Evolutionary conservation across 331 rosid genomes (phyloP).

Genomic region (Prunus yedoensis): DNA sequence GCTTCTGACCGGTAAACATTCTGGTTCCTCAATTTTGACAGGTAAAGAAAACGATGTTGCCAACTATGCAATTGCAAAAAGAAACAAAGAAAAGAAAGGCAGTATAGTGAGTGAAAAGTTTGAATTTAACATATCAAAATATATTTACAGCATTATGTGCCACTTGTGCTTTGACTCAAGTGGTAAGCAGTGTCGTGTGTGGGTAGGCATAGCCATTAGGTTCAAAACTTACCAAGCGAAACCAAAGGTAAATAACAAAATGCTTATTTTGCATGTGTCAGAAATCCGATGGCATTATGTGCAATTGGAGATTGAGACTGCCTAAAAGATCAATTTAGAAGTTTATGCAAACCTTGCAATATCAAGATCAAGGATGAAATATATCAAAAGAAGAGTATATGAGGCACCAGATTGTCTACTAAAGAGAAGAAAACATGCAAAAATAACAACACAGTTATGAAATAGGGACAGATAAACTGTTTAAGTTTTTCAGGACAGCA

Average conservation of each 20-base stretch:
- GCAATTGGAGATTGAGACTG: not conserved
- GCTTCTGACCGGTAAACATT: not conserved
- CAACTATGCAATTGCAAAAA: not conserved
- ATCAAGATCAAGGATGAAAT: not conserved
- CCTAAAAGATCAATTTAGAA: not conserved
- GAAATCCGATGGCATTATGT: not conserved
- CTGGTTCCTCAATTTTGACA: conserved; percentile 19
- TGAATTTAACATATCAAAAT: not conserved
- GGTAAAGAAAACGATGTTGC: not conserved
- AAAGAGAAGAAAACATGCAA: no score
- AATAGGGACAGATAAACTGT: not conserved
- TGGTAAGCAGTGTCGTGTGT: not conserved
- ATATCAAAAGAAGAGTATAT: not conserved
- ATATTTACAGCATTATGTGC: not conserved
- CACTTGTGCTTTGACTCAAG: not conserved
- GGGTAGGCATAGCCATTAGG: not conserved
- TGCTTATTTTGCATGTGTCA: not conserved
- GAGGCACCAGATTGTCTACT: not conserved
- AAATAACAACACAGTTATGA: not conserved
- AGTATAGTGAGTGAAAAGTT: no score
- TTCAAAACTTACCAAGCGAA: not conserved
- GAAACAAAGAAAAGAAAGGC: not conserved
- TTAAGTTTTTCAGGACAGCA: not conserved
- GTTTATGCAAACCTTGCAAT: not conserved
- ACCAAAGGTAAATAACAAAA: not conserved